Base-by-base conservation (phyloP, 768 basidiomycete species). In the Mycena metata region DNA sequence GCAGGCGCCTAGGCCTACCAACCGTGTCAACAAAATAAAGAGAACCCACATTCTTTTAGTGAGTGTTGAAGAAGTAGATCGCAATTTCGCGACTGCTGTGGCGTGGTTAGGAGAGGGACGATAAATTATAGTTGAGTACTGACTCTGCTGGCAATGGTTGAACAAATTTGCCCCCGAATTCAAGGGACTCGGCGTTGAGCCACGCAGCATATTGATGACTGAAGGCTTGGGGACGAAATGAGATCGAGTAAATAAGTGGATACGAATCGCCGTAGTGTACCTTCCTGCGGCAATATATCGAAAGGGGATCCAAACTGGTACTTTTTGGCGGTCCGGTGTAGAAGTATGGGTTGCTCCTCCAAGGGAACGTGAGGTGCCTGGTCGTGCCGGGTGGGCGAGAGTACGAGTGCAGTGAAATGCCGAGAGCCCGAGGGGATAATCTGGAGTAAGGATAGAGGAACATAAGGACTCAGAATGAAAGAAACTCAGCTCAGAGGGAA, bases 131-230 rank as follows among this genome's bases (percentile, higher is more conserved):
- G 12, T 36, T 12, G 36, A 12, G 26, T 24, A 64, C 73, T 19
- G 16, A 74, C 75, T 73, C 69, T 9, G 72, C 21, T 12, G 75
- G 72, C 59, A 60, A 66, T 9, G 66, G 69, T 5, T 64, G 69
- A 5, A 77, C 72, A 16, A 77, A 63, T 23, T 64, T 56, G 23
- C 76, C 76, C 0, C 75, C 76, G 42, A 76, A 57, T 41, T 76
- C 70, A 2, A 75, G 54, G 35, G 71, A 54, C 35, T 76, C 76
- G 60, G 47, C 62, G 43, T 76, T 76, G 42, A 76, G 62, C 76
- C 76, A 76, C 7, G 62, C 69, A 2, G 74, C 64, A 42, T 46
- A 74, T 8, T 1, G 36, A 2, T 15, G n/a, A n/a, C 35, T 19
- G 3, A 39, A n/a, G 21, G 19, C 54, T 55, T 6, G 7, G 12